Evolutionary conservation across 768 basidiomycete genomes (phyloP), one percentile per base, ranked within the genome.

Genomic region (Collybia sp.): DNA sequence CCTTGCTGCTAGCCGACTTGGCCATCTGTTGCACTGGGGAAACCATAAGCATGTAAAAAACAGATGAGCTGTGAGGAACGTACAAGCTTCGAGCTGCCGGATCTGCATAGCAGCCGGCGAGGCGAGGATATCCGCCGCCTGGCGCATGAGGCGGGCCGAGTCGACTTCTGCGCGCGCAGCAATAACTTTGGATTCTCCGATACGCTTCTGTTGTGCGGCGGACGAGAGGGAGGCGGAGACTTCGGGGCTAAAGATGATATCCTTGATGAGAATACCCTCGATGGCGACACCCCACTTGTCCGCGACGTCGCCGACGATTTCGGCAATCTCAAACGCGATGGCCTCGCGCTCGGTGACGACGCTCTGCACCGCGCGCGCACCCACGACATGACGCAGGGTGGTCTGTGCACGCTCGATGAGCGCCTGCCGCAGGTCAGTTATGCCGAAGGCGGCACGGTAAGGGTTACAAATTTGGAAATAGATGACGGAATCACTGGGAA

Each of bases 101-200:
- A 97, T 97, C 66, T 96, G 93, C 93, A 97, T 96, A 45, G 95
- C 95, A 16, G 95, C 94, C 8, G 93, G 93, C 10, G 85, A 89
- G 16, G 93, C 91, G 58, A 92, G 71, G 57, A 95, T 96, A 66
- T 96, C 93, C 44, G 93, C 93, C 11, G 94, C 94, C 64, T 95
- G 92, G 49, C 94, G 80, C 94, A 97, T 97, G 62, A 97, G 80
- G 57, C 91, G 80, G 19, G 93, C 93, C 31, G 93, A 75, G 63
- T 96, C 94, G 53, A 97, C 94, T 70, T 96, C 94, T 12, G 94
- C 95, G 48, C 93, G 82, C 1, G 93, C 93, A 44, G 92, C 91
- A 57, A 96, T 95, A 62, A 95, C 90, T 69, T 97, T 97, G 59
- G 83, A 84, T 70, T 98, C 95, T 67, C 93, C 95, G 48, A 97